Base-by-base conservation (phyloP, 2,329 filamentous ascomycete genomes). In the Exophiala viscosa region DNA sequence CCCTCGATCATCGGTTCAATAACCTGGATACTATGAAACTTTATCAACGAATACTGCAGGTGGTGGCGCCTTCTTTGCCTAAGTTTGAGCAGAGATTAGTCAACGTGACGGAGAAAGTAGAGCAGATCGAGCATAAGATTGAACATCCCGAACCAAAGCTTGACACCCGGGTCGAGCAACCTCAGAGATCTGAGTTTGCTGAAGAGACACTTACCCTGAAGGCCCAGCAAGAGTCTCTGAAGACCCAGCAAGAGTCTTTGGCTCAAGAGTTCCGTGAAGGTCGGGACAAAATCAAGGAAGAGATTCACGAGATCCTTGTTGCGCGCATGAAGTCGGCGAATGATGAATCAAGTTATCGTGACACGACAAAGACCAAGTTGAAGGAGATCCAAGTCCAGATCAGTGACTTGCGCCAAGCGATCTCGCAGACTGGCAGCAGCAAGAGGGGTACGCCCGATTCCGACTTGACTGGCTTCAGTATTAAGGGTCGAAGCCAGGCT, bases 1-100 rank as follows among this genome's bases (percentile, higher is more conserved):
- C 34, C 32, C 51, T 51, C 10, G 50, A 23, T 28, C 52, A 50
- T 14, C 50, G 55, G 5, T 58, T 54, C 28, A 48, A 58, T 23
- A 58, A 54, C 17, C 48, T 58, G 3, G 42, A 48, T 1, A 58
- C 45, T 9, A 48, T 49, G 17, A 33, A 23, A 3, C 47, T 58
- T 20, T 23, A 39, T 6, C 50, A 41, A 5, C 35, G 43, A n/a
- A 58, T 58, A 31, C 28, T 54, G 7, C 41, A 44, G 10, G 40
- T 47, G 10, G 5, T 54, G 3, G 18, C 7, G 13, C 52, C 52
- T 23, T 17, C 42, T 9, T 23, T 58, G 13, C 55, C 55, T 13
- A 54, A 49, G 28, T 45, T 52, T n/a, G 55, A 58, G 18, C 45
- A 48, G 35, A 42, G 50, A 5, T 23, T 55, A 3, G 17, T 14